Base-by-base conservation (phyloP, 192 early-diverging fungal species). In the Helicostylum pulchrum region DNA sequence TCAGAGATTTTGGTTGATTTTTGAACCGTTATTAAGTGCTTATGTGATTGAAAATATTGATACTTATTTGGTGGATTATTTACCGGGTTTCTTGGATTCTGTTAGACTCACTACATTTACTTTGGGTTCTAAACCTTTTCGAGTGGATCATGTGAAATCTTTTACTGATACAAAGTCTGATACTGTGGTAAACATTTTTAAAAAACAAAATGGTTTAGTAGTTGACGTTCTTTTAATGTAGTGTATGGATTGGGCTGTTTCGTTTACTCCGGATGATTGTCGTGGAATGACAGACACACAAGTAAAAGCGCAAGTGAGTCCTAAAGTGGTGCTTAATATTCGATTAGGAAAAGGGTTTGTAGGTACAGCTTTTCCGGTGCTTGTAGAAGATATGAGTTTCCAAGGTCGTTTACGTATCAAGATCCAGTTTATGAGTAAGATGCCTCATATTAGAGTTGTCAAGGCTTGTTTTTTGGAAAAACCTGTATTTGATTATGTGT, bases 381-480 rank as follows among this genome's bases (percentile, higher is more conserved):
- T 88, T 58, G 84, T 94, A 0, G 86, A 85, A 47, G 84, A 93
- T 60, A 83, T 91, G 80, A 85, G 86, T 8, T 85, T 94, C 42
- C 76, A 68, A 53, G 84, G 82, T 51, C 79, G 88, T 54, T 75
- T 92, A 62, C 77, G 88, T 39, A 64, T 89, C 49, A 82, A 83
- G 67, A 62, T 95, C 47, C 89, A 90, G 61, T 84, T 93, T 57
- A 88, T 86, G 53, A 79, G 83, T 17, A 79, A 82, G 21, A 92
- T 88, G 56, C 94, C 94, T 2, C 84, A 92, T 64, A 79, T 93
- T 36, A 77, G 82, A 53, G 77, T 73, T 0, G 83, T 93, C 6
- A 87, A 90, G 15, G 81, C 88, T 32, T 80, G 83, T 60, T 90
- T 95, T 71, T 60, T 90, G 62, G 83, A 89, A 61, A 78, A 80